Evolutionary conservation across 768 basidiomycete species (phyloP).

Genomic region (Lactarius tabidus): DNA sequence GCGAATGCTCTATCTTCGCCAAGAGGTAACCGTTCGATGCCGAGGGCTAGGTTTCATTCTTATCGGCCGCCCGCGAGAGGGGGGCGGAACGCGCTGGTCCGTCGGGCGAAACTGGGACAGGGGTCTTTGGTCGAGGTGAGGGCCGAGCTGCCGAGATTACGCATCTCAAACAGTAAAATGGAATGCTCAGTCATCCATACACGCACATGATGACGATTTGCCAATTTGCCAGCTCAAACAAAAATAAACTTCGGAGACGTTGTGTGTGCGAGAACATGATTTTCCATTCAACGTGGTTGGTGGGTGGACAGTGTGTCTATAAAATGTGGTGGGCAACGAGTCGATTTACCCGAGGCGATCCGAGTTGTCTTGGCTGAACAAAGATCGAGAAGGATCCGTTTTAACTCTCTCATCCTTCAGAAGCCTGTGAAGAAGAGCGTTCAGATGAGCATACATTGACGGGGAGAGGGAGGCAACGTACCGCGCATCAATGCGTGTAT

Average conservation of each 20-base stretch:
- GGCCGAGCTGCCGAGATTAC: neutral
- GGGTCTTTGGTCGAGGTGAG: too few species aligned
- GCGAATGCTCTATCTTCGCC: neutral
- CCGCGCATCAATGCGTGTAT: slow-evolving; percentile 84
- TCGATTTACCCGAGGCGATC: slow-evolving; percentile 39
- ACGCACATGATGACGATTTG: too few species aligned
- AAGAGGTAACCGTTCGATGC: neutral
- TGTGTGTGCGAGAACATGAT: too few species aligned
- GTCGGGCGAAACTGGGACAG: too few species aligned
- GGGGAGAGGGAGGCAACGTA: slow-evolving; percentile 35
- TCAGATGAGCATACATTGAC: neutral
- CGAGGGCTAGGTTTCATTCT: neutral
- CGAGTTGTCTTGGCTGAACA: slow-evolving; percentile 46
- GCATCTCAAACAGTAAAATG: neutral
- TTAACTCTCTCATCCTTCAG: slow-evolving; percentile 83
- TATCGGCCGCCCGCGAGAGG: too few species aligned
- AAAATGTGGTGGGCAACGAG: neutral
- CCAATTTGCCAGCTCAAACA: too few species aligned
- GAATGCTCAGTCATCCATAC: too few species aligned
- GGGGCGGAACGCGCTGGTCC: too few species aligned
- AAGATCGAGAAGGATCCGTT: slow-evolving; percentile 44
- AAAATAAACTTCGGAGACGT: too few species aligned
- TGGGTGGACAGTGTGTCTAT: neutral
- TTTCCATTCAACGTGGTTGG: too few species aligned
- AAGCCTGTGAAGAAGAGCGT: slow-evolving; percentile 50